Conservation (phyloP, 495 filamentous ascomycete genomes). For the Trichoderma virens region DNA sequence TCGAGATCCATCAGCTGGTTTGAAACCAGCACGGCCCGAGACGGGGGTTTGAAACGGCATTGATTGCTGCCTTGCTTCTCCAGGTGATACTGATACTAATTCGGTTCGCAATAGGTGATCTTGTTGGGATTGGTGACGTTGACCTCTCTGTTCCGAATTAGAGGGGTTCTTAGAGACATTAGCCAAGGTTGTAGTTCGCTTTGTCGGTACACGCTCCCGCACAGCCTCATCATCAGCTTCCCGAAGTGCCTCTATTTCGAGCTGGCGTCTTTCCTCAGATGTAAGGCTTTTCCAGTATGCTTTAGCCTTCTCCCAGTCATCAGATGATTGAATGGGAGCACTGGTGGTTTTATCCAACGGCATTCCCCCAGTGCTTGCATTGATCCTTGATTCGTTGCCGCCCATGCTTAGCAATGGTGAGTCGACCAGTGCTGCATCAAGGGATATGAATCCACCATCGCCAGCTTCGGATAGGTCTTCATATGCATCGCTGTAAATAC, state of each 20-base stretch:
- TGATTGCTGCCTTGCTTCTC: background rate
- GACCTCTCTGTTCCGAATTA: background rate
- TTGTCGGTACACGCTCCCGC: slow-evolving; percentile 27
- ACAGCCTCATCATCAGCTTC: slow-evolving; percentile 40
- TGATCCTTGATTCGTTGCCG: background rate
- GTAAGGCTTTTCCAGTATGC: slow-evolving; percentile 58
- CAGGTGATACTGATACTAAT: background rate
- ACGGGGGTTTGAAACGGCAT: too few relatives aligned
- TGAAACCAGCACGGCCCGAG: too few relatives aligned
- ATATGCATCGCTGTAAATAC: slow-evolving; percentile 82
- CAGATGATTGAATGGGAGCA: slow-evolving; percentile 12
- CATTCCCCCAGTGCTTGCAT: background rate
- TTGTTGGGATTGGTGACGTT: slow-evolving; percentile 10
- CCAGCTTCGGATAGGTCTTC: slow-evolving; percentile 65
- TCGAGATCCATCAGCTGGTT: background rate
- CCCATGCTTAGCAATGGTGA: background rate
- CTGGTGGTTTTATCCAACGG: slow-evolving; percentile 15
- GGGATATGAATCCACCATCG: slow-evolving; percentile 69
- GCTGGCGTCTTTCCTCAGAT: slow-evolving; percentile 45
- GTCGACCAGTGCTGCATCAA: slow-evolving; percentile 63
- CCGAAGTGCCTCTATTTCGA: slow-evolving; percentile 47
- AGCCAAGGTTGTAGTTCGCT: slow-evolving; percentile 23
- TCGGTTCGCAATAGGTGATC: slow-evolving; percentile 23
- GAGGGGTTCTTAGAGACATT: slow-evolving; percentile 21
- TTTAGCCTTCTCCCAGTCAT: slow-evolving; percentile 56